These are phyloP conservation scores for Colletotrichum sp. DNA, from an alignment of 2,329 filamentous ascomycete species.

Conservation along the genomic window DNA sequence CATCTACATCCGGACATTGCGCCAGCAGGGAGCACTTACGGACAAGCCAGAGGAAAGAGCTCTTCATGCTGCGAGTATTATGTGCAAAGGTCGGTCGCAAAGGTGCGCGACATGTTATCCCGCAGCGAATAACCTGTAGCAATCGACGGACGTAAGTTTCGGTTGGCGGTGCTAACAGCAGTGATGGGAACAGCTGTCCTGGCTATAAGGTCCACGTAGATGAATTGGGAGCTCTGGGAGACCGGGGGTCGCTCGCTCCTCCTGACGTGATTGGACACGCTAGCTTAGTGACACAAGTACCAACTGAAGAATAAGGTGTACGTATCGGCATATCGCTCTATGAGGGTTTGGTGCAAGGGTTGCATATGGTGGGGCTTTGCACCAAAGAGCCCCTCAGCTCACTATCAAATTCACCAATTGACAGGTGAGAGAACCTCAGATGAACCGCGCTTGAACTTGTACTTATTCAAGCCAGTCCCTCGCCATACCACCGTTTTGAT, in stretches of 20 bases:
- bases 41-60: slow-evolving; percentile 43
- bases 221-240: slow-evolving; percentile 5
- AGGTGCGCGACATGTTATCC: slow-evolving; percentile 22
- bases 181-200: slow-evolving; percentile 20
- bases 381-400: background rate
- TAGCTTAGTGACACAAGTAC: background rate
- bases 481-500: background rate
- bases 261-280: slow-evolving; percentile 4
- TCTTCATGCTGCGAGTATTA: slow-evolving; percentile 44
- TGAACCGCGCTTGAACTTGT: background rate
- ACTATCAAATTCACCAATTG: background rate
- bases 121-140: background rate
- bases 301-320: background rate
- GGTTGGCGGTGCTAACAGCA: background rate
- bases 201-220: slow-evolving; percentile 20
- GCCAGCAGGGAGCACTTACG: slow-evolving; percentile 36
- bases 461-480: background rate
- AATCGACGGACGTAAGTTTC: background rate
- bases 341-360: background rate
- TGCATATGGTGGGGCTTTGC: slow-evolving; percentile 3
- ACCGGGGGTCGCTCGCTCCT: background rate
- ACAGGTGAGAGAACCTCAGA: background rate
- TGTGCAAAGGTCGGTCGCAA: slow-evolving; percentile 28
- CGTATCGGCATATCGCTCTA: background rate
- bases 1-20: background rate